Evolutionary conservation across 192 early-diverging fungal genomes (phyloP), one percentile per base, ranked within the genome.

Genomic region (Backusella psychrophila): DNA sequence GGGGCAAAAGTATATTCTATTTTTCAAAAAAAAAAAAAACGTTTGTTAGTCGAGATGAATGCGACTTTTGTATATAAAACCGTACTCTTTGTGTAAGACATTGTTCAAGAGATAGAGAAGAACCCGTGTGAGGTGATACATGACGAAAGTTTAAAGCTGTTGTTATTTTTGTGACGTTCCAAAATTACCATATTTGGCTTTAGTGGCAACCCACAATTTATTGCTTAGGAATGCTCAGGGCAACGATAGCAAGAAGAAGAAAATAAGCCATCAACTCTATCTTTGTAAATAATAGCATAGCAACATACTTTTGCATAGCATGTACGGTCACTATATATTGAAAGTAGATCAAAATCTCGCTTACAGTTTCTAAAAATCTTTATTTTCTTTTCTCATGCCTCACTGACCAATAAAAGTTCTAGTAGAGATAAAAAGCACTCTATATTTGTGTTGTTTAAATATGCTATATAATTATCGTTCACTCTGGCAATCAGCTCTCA

Each of bases 1-100:
- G 91, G 89, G 33, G 95, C 93, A 87, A 90, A 93, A 46, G 87
- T 89, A 63, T 83, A 80, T 66, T 85, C 89, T 91, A 81, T 42
- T 6, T 0, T 33, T 29, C 29, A 29, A 29, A 29, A 29, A 29
- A 29, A 29, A 29, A 29, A 11, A 4, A n/a, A 49, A n/a, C 26
- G 29, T 33, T 29, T 29, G 4, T 42, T 65, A 67, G 15, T 6
- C 11, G 44, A 23, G 12, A 21, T 59, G 29, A 33, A 36, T 11
- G 38, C 11, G n/a, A 6, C n/a, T 59, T 1, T 15, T 7, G 52
- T n/a, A 44, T 44, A 29, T 29, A 33, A 19, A 29, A 39, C 9
- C 49, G 14, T 59, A 59, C 72, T 73, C 11, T 73, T 52, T 19
- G 72, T 73, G 65, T 75, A 75, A 42, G 39, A 11, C 70, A 71